Evolutionary conservation across 148 eudicot genomes (phyloP).

Genomic region (Camellia sinensis): DNA sequence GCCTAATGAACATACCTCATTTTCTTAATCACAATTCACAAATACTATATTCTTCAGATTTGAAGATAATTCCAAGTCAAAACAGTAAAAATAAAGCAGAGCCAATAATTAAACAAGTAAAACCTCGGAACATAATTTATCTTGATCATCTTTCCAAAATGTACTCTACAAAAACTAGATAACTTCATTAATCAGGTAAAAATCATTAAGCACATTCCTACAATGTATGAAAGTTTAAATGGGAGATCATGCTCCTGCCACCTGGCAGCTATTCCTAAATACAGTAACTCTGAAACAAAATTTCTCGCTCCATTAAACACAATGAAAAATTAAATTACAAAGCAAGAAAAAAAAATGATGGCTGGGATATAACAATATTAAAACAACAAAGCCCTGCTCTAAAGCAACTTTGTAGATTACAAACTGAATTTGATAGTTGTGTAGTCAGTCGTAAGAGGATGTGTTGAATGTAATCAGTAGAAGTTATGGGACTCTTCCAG

Average conservation of each 20-base stretch:
- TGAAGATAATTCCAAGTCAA: not conserved
- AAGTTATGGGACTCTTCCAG: too few species aligned
- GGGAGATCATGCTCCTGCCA: not conserved
- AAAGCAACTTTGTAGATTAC: not conserved
- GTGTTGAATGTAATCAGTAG: too few species aligned
- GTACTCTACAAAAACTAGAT: not conserved
- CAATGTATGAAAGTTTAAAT: not conserved
- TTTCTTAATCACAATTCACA: not conserved
- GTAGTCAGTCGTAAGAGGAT: too few species aligned
- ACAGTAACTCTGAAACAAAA: not conserved
- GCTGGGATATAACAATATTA: not conserved
- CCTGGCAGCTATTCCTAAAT: not conserved
- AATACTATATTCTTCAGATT: too few species aligned
- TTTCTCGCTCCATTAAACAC: not conserved
- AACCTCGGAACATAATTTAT: not conserved
- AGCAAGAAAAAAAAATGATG: not conserved
- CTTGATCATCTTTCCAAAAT: not conserved
- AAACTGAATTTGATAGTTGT: not conserved
- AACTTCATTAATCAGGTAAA: conserved; percentile 2
- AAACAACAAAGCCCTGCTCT: conserved; percentile 10
- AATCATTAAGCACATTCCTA: not conserved
- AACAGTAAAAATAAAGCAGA: too few species aligned
- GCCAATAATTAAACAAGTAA: too few species aligned
- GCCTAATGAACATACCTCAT: not conserved
- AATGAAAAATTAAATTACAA: conserved; percentile 10